Conservation (phyloP, 176 grass and related monocot genomes). For the Sorghum bicolor region DNA sequence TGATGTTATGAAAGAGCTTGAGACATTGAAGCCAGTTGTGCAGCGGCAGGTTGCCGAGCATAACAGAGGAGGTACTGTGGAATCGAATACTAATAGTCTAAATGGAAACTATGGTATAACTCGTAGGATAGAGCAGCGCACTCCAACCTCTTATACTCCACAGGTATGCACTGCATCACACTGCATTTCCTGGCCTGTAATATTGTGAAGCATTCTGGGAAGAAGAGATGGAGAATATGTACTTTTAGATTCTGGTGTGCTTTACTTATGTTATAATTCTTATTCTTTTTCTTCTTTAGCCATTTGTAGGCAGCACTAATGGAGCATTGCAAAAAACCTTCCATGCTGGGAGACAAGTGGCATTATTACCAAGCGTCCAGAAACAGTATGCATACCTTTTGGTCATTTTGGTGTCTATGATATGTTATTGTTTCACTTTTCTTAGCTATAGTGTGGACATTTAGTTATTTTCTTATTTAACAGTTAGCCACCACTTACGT, state of each 20-base stretch:
- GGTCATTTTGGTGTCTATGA: constrained; percentile 11
- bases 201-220: constrained; percentile 15
- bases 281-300: constrained; percentile 38
- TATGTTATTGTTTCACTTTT: constrained; percentile 18
- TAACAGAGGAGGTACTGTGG: constrained; percentile 47
- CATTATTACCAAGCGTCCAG: constrained; percentile 4
- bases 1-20: constrained; percentile 84
- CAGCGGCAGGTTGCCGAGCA: constrained; percentile 55
- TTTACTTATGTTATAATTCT: constrained; percentile 11
- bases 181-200: constrained; percentile 22
- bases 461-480: constrained; percentile 9
- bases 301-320: constrained; percentile 25
- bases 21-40: constrained; percentile 87
- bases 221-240: neutral
- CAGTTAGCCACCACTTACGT: neutral
- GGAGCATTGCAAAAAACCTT: constrained; percentile 24
- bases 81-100: constrained; percentile 42
- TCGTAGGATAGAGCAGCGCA: constrained; percentile 34
- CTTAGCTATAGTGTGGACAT: constrained; percentile 1
- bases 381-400: constrained; percentile 54
- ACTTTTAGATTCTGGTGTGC: neutral
- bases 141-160: constrained; percentile 38
- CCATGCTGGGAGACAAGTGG: constrained; percentile 21
- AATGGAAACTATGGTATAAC: constrained; percentile 39
- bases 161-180: constrained; percentile 49